Percentiles rank a stretch among this genome's conserved stretches.
phyloP scores from a whole-genome alignment of 2,329 filamentous ascomycete species.

The Ophiostoma ulmi region DNA sequence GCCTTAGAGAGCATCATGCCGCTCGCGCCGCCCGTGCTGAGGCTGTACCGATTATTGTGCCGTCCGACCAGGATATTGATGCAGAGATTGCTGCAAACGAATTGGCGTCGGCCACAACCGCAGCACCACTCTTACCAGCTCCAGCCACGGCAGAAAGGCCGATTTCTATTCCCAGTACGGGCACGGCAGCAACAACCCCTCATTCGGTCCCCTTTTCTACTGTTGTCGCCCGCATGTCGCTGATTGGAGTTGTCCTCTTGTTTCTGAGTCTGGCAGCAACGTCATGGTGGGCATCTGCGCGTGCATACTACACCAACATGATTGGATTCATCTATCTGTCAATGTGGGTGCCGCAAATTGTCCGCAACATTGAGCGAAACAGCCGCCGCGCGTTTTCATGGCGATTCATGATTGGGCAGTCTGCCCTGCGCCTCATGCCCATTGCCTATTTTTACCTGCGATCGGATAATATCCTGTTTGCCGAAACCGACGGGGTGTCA shows the following conservation, averaged over 20 bases:
- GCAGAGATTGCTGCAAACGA: conserved; percentile 50
- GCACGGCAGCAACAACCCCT: conserved; percentile 29
- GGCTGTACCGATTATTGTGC: conserved; percentile 46
- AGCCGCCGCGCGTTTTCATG: conserved; percentile 86
- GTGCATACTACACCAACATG: conserved; percentile 55
- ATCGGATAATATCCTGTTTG: conserved; percentile 74
- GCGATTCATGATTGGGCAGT: conserved; percentile 85
- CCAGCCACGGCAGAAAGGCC: conserved; percentile 30
- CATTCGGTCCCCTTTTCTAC: conserved; percentile 45
- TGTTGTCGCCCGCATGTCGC: conserved; percentile 53
- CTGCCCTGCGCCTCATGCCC: conserved; percentile 68
- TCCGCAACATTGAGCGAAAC: conserved; percentile 83
- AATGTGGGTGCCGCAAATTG: conserved; percentile 88
- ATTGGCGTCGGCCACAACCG: conserved; percentile 33
- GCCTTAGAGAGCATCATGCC: conserved; percentile 31
- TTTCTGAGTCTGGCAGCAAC: conserved; percentile 56
- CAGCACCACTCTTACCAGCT: conserved; percentile 30
- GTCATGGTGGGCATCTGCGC: conserved; percentile 54
- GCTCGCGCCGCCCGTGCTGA: not conserved
- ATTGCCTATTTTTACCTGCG: conserved; percentile 81
- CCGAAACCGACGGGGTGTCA: conserved; percentile 60
- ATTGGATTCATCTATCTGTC: conserved; percentile 75
- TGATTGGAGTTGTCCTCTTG: conserved; percentile 51
- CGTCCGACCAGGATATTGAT: conserved; percentile 59
- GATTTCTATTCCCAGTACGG: conserved; percentile 28